Evolutionary conservation across 2,329 filamentous ascomycete species (phyloP).

Genomic region (Botrytis elliptica): DNA sequence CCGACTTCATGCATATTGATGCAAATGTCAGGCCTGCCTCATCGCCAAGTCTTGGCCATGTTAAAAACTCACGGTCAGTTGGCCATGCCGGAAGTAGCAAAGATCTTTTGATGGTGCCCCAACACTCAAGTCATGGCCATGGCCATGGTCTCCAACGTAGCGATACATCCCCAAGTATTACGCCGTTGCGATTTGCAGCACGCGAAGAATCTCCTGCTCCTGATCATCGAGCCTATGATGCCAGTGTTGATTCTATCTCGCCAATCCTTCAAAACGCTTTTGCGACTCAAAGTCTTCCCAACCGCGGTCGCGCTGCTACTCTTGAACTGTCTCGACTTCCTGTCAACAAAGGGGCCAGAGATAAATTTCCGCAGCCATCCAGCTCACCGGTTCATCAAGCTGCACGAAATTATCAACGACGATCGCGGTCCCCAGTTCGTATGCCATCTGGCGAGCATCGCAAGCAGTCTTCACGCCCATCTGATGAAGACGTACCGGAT

Average conservation of each 20-base stretch:
- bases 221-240: not conserved
- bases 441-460: not conserved
- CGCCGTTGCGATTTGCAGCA: not conserved
- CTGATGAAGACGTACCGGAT: not conserved
- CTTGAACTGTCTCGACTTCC: not conserved
- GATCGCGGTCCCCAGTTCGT: slow-evolving; percentile 10
- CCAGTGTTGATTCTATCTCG: slow-evolving; percentile 7
- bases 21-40: slow-evolving; percentile 21
- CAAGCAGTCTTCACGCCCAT: not conserved
- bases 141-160: slow-evolving; percentile 24
- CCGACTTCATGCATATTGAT: slow-evolving; percentile 30
- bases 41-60: slow-evolving; percentile 26
- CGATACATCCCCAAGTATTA: slow-evolving; percentile 28
- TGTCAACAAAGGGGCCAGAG: not conserved
- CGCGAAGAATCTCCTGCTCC: not conserved
- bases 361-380: not conserved
- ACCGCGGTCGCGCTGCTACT: slow-evolving; percentile 13
- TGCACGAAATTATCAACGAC: not conserved
- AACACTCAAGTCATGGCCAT: slow-evolving; percentile 14
- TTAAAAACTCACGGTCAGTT: slow-evolving; percentile 32
- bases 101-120: slow-evolving; percentile 7
- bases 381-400: slow-evolving; percentile 9
- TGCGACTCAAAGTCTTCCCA: not conserved
- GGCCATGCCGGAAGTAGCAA: slow-evolving; percentile 23
- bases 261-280: not conserved